Evolutionary conservation across 2,329 filamentous ascomycete species (phyloP).

Genomic region (Fusarium chuoi): DNA sequence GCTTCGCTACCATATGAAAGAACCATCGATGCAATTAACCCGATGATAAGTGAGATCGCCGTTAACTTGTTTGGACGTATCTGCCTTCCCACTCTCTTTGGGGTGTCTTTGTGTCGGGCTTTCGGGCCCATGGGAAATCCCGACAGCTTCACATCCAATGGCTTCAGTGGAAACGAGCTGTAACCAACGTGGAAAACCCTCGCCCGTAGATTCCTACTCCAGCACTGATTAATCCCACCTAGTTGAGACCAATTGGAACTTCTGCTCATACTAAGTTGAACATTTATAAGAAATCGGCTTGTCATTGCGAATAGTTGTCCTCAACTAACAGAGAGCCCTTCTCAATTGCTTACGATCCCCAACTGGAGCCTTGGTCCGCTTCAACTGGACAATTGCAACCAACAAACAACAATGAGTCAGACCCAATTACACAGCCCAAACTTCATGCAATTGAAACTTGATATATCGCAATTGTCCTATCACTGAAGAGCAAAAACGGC

Average conservation of each 20-base stretch:
- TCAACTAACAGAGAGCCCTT: not conserved
- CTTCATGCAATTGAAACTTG: not conserved
- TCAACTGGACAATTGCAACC: not conserved
- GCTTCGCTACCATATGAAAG: not conserved
- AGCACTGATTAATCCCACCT: not conserved
- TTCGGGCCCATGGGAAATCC: not conserved
- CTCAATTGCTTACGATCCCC: not conserved
- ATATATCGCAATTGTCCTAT: not conserved
- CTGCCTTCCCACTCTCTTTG: not conserved
- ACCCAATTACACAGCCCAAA: not conserved
- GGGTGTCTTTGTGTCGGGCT: not conserved
- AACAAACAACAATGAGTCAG: not conserved
- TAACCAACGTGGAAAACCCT: not conserved
- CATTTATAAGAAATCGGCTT: not conserved
- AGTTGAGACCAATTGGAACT: not conserved
- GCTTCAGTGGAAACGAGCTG: not conserved
- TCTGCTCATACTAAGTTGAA: not conserved
- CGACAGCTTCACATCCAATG: not conserved
- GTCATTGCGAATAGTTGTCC: not conserved
- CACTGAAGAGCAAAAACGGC: not conserved
- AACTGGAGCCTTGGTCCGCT: not conserved
- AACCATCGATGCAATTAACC: fast-evolving
- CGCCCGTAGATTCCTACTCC: not conserved
- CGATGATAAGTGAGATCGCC: too few species aligned
- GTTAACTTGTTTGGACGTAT: not conserved